Percentiles rank a stretch among this genome's conserved stretches.
Evolutionary conservation across 129 eudicot species (phyloP).

Genomic region (Kitagawia praeruptora): DNA sequence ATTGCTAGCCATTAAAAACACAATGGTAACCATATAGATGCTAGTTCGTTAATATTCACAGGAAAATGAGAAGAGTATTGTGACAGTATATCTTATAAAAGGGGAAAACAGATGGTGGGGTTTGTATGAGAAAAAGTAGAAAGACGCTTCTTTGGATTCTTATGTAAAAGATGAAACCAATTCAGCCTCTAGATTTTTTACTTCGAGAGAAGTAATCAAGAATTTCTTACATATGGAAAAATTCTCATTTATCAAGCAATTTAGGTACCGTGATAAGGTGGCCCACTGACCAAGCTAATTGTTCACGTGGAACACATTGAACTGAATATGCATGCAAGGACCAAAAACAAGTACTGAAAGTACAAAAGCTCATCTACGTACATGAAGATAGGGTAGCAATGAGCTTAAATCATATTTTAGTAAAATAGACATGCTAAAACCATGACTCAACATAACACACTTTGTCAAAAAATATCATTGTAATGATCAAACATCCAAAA

Average conservation of each 20-base stretch:
- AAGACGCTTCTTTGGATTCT: neutral
- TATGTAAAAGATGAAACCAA: neutral
- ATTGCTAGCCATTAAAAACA: slow-evolving; percentile 5
- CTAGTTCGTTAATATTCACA: neutral
- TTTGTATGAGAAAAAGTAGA: neutral
- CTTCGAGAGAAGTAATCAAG: neutral
- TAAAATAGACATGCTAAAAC: neutral
- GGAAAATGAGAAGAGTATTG: neutral
- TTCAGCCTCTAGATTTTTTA: neutral
- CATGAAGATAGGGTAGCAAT: neutral
- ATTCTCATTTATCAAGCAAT: neutral
- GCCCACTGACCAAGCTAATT: too few relatives aligned
- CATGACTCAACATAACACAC: neutral
- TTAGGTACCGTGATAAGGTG: neutral
- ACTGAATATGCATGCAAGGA: neutral
- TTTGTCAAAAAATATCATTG: neutral
- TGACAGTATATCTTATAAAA: neutral
- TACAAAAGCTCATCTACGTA: neutral
- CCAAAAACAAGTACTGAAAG: neutral
- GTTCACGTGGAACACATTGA: neutral
- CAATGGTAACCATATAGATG: neutral
- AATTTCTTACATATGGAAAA: neutral
- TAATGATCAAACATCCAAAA: neutral
- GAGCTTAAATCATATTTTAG: neutral
- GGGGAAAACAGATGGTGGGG: neutral